Evolutionary conservation across 2,329 filamentous ascomycete genomes (phyloP).

Genomic region (Mariannaea elegans): DNA sequence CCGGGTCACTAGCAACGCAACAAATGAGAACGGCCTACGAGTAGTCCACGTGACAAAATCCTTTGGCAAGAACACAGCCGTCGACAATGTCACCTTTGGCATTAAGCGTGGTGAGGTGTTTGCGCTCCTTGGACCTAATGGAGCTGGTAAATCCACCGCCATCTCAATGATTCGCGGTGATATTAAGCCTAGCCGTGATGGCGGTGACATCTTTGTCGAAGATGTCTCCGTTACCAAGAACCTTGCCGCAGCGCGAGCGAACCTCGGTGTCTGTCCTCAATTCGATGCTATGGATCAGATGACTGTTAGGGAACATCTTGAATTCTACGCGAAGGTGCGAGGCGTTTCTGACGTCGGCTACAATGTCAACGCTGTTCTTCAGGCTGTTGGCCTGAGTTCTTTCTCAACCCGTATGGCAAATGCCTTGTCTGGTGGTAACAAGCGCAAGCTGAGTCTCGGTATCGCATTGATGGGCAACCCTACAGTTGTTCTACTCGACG

Average conservation of each 20-base stretch:
- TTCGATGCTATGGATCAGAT: conserved; percentile 89
- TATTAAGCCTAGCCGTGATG: conserved; percentile 72
- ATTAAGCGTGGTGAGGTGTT: conserved; percentile 85
- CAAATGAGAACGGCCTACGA: conserved; percentile 71
- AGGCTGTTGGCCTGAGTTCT: conserved; percentile 77
- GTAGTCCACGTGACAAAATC: conserved; percentile 82
- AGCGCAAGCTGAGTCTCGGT: conserved; percentile 87
- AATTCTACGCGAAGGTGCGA: conserved; percentile 86
- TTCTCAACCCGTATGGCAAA: conserved; percentile 80
- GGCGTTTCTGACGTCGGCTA: conserved; percentile 79
- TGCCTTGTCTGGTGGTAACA: conserved; percentile 88
- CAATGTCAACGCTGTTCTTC: conserved; percentile 81
- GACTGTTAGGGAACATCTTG: conserved; percentile 86
- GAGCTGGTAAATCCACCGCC: conserved; percentile 89
- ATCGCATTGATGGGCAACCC: conserved; percentile 95
- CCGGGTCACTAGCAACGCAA: conserved; percentile 59
- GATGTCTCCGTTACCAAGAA: conserved; percentile 77
- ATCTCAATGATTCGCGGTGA: conserved; percentile 93
- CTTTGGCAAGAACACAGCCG: conserved; percentile 79
- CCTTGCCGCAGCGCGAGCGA: conserved; percentile 75
- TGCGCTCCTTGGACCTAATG: conserved; percentile 88
- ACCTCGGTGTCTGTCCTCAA: conserved; percentile 92
- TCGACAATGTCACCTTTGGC: conserved; percentile 89
- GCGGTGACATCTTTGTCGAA: conserved; percentile 85
- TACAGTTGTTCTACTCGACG: conserved; percentile 85